These are phyloP conservation scores for Erodium trifolium DNA, from an alignment of 441 rosid species.

Conservation along the genomic window DNA sequence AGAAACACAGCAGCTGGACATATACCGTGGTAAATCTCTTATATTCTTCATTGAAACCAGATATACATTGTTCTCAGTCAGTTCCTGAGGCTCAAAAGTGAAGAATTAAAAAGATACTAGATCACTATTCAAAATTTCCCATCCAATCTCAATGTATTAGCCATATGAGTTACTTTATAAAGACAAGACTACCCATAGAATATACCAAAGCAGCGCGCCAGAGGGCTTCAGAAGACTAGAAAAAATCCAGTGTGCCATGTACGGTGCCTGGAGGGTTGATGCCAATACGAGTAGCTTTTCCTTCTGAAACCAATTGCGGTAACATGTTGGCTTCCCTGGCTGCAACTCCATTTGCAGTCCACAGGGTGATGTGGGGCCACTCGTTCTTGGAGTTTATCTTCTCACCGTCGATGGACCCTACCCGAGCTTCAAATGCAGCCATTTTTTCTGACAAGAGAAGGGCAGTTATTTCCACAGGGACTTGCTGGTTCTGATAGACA, in stretches of 20 bases:
- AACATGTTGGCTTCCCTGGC: conserved; percentile 70
- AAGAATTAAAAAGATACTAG: no score
- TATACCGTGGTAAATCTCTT: no score
- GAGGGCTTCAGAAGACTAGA: conserved; percentile 21
- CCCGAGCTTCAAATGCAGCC: conserved; percentile 66
- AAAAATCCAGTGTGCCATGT: conserved; percentile 65
- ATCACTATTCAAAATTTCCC: no score
- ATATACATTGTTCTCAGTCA: no score
- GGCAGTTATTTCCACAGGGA: conserved; percentile 60
- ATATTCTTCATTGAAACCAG: no score
- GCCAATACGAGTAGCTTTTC: conserved; percentile 57
- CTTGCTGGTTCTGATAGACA: conserved; percentile 36
- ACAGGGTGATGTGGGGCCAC: conserved; percentile 83
- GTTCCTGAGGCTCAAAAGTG: no score
- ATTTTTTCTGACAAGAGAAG: conserved; percentile 59
- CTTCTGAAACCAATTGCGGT: conserved; percentile 48
- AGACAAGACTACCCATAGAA: no score
- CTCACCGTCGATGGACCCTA: conserved; percentile 66
- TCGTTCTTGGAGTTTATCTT: conserved; percentile 48
- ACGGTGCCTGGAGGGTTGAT: conserved; percentile 57
- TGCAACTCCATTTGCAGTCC: conserved; percentile 65
- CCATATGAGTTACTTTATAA: no score
- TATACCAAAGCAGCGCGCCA: neutral
- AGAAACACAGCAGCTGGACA: no score
- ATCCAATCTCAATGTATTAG: no score